A percentile compares a stretch with the other conserved stretches of the same genome.
These are phyloP conservation scores for Phyllostachys edulis DNA, from an alignment of 176 grass and related monocot genomes.

Conservation along the genomic window DNA sequence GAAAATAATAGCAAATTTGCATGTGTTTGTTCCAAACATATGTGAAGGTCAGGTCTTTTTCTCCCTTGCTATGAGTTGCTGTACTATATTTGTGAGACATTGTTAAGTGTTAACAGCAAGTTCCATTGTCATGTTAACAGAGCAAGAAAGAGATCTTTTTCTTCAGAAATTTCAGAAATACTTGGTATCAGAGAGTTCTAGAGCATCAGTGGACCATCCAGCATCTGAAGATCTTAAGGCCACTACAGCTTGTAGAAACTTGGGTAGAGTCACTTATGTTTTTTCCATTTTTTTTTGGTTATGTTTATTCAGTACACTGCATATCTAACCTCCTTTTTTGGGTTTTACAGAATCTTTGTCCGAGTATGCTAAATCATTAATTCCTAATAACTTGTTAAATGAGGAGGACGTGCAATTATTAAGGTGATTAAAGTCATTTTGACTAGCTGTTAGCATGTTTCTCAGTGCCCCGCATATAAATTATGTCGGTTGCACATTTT, in stretches of 20 bases:
- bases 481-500: neutral
- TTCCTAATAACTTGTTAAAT: constrained; percentile 72
- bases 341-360: constrained; percentile 73
- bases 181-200: constrained; percentile 44
- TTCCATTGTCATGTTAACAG: constrained; percentile 48
- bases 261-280: constrained; percentile 51
- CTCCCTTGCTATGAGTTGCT: constrained; percentile 14
- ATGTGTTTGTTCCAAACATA: constrained; percentile 95
- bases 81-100: constrained; percentile 11
- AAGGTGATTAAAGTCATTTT: constrained; percentile 58
- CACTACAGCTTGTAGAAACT: constrained; percentile 73
- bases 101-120: constrained; percentile 14
- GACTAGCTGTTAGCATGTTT: neutral
- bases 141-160: constrained; percentile 98
- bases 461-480: neutral
- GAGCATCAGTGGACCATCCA: constrained; percentile 21
- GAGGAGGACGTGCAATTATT: constrained; percentile 83
- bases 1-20: constrained; percentile 96
- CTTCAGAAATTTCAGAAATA: constrained; percentile 79
- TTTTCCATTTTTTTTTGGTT: neutral
- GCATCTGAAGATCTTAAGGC: constrained; percentile 40
- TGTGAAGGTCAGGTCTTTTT: constrained; percentile 71
- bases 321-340: constrained; percentile 29
- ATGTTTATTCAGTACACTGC: constrained; percentile 30
- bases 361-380: constrained; percentile 74